These are phyloP conservation scores for Solanum bulbocastanum DNA, from an alignment of 257 asterid species.

Conservation along the genomic window DNA sequence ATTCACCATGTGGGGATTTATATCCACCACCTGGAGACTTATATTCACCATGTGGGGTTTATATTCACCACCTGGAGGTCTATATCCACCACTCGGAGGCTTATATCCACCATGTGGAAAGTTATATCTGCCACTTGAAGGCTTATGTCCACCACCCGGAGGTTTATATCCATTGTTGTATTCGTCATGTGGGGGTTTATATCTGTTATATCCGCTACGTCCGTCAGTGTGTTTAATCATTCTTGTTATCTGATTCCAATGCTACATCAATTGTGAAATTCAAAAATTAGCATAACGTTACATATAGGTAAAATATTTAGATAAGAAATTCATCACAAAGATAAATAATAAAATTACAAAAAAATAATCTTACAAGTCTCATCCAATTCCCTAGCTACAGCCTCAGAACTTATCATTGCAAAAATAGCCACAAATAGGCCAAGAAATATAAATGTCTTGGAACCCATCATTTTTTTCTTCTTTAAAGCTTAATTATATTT, in stretches of 20 bases:
- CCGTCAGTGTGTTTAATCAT: neutral
- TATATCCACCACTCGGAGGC: neutral
- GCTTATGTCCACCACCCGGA: neutral
- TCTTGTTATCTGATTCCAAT: neutral
- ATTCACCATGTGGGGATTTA: no score
- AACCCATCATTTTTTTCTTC: neutral
- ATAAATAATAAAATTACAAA: neutral
- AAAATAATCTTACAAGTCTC: neutral
- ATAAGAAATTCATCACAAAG: neutral
- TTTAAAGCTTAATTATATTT: neutral
- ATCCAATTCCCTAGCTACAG: neutral
- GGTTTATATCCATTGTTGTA: neutral
- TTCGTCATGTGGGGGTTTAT: neutral
- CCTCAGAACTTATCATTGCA: neutral
- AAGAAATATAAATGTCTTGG: neutral
- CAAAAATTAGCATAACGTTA: neutral
- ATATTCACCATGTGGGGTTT: rapidly evolving
- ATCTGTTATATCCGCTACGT: neutral
- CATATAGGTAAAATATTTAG: neutral
- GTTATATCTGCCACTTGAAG: rapidly evolving
- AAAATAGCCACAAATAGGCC: neutral
- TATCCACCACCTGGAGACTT: neutral
- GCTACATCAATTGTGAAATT: neutral
- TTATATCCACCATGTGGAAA: neutral
- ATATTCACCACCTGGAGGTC: neutral